phyloP scores from a whole-genome alignment of 225 moss, liverwort and hornwort species.

The Pseudisothecium myosuroides region DNA sequence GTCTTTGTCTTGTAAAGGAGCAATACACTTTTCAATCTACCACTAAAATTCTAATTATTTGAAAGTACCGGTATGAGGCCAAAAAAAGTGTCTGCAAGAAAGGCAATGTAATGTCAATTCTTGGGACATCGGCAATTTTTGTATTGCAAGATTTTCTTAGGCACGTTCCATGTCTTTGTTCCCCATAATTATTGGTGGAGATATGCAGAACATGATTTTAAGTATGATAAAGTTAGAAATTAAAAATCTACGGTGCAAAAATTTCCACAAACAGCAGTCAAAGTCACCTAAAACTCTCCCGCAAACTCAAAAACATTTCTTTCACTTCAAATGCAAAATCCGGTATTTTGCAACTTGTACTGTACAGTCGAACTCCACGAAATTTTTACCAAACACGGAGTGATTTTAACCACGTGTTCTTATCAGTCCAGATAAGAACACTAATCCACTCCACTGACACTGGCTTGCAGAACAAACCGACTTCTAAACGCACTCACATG shows the following conservation, averaged over 20 bases:
- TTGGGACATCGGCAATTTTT: background rate
- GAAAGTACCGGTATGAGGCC: no score
- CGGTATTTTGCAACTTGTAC: background rate
- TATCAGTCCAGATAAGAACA: background rate
- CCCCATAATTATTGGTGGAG: no score
- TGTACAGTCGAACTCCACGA: no score
- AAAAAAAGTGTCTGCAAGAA: no score
- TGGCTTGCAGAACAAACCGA: background rate
- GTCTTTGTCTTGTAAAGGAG: background rate
- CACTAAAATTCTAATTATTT: background rate
- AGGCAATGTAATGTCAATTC: background rate
- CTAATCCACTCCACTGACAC: background rate
- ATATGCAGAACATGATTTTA: background rate
- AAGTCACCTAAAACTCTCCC: no score
- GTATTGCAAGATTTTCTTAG: background rate
- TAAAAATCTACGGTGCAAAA: background rate
- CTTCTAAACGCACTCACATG: background rate
- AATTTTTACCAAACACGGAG: background rate
- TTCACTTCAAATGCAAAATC: background rate
- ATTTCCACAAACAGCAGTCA: background rate
- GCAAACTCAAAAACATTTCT: background rate
- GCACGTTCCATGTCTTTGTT: background rate
- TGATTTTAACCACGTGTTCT: background rate
- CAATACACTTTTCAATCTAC: background rate
- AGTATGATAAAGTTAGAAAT: background rate